Evolutionary conservation across 169 alveolate genomes (phyloP).

Genomic region (Nephromyces sp.): DNA sequence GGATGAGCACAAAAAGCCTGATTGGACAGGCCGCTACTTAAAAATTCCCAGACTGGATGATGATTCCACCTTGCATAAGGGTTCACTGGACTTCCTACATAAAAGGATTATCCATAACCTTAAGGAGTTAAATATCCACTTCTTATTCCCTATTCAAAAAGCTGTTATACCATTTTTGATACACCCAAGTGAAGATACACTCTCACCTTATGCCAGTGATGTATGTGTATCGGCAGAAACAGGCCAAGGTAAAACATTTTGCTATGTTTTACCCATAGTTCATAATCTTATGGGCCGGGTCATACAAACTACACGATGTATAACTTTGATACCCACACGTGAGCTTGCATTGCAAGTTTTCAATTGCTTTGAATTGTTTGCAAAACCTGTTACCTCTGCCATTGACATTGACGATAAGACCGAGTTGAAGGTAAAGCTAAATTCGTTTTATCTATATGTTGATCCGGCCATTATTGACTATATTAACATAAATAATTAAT

Average conservation of each 20-base stretch:
- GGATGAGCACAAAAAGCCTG: neutral
- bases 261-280: constrained; percentile 33
- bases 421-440: too few relatives aligned
- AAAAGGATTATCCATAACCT: too few relatives aligned
- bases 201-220: constrained; percentile 8
- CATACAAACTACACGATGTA: neutral
- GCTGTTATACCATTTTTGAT: constrained; percentile 11
- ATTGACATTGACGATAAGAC: too few relatives aligned
- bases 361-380: neutral
- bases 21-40: neutral
- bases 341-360: constrained; percentile 2
- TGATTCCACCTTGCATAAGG: too few relatives aligned
- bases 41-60: too few relatives aligned
- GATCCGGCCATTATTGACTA: too few relatives aligned
- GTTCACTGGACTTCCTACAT: too few relatives aligned
- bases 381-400: too few relatives aligned
- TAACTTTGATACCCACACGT: constrained; percentile 1
- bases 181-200: neutral
- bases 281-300: neutral
- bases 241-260: constrained; percentile 33
- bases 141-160: constrained; percentile 10
- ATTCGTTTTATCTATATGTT: too few relatives aligned
- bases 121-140: neutral
- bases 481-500: too few relatives aligned
- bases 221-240: constrained; percentile 20